Base-by-base conservation (phyloP, 331 rosid genomes). In the Phaseolus coccineus region DNA sequence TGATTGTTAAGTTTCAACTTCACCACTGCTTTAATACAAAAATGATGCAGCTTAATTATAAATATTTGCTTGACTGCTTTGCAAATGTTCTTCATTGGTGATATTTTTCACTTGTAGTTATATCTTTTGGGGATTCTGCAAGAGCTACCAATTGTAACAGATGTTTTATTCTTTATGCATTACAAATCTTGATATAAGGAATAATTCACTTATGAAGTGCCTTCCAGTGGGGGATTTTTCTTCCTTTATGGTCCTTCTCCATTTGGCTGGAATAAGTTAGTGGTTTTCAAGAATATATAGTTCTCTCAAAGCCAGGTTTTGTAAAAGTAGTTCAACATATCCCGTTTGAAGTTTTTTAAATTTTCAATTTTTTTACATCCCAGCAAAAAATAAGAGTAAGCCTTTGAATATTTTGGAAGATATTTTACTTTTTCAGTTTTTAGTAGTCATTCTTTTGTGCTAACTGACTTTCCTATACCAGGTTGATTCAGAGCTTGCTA, bases 401-500 rank as follows among this genome's bases (percentile, higher is more conserved):
- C 63, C 76, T 52, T 72, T 35, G 40, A 67, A 63, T 53, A 48
- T 76, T 64, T 84, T 33, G 69, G 69, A 70, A 59, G n/a, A 44
- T 30, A 50, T 39, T 52, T 79, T 52, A 52, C 35, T 53, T 42
- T 30, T 37, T 46, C 8, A 53, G 75, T 58, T 84, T 72, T 48
- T 4, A 19, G 24, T 16, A 22, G 28, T 44, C 70, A 56, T 39
- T 15, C 15, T 74, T 57, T 69, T 47, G 11, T 31, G 80, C 62
- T 62, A 28, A 39, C 63, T 73, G 31, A 50, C 35, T 64, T 62
- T 83, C 85, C 58, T 88, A 70, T 51, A 16, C 64, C 77, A 95
- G 99, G 93, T 96, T 89, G 99, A 96, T 85, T 88, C 96, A 71
- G 99, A 96, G 87, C 94, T 96, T 80, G 99, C 99, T 59, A 96